Evolutionary conservation across 1,284 basidiomycete genomes (phyloP).

Genomic region (Psilocybe mexicana): DNA sequence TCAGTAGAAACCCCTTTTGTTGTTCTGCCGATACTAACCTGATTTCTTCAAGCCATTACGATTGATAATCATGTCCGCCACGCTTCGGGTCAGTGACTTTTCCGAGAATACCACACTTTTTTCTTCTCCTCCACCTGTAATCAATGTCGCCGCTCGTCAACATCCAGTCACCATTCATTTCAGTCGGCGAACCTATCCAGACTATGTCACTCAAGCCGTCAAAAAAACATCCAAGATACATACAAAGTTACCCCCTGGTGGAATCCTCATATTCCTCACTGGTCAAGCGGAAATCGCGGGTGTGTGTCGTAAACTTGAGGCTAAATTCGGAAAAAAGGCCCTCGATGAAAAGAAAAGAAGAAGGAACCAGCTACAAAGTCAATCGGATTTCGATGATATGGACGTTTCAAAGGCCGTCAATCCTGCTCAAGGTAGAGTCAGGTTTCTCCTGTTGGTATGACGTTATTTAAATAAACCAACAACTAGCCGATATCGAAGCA

Average conservation of each 20-base stretch:
- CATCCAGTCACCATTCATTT: constrained; percentile 97
- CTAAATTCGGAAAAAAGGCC: constrained; percentile 72
- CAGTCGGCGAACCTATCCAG: constrained; percentile 79
- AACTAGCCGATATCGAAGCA: constrained; percentile 62
- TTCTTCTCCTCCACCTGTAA: constrained; percentile 81
- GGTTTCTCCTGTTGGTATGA: not conserved
- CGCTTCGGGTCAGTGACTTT: constrained; percentile 93
- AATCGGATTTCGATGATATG: constrained; percentile 18
- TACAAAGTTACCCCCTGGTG: constrained; percentile 87
- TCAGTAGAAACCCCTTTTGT: constrained; percentile 28
- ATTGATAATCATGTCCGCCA: constrained; percentile 98
- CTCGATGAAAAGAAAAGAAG: constrained; percentile 53
- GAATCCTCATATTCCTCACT: constrained; percentile 96
- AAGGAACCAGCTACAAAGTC: constrained; percentile 20
- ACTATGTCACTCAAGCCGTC: constrained; percentile 91
- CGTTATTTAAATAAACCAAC: not conserved
- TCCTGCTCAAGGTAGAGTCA: constrained; percentile 47
- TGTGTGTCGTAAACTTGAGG: constrained; percentile 84
- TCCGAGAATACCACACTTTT: constrained; percentile 87
- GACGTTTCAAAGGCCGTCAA: constrained; percentile 30
- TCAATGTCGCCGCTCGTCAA: constrained; percentile 89
- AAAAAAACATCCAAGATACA: constrained; percentile 95
- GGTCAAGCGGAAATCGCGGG: constrained; percentile 97
- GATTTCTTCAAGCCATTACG: constrained; percentile 68
- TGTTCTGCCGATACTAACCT: not conserved